Evolutionary conservation across 2,329 filamentous ascomycete species (phyloP).

Genomic region (Massarina eburnea): DNA sequence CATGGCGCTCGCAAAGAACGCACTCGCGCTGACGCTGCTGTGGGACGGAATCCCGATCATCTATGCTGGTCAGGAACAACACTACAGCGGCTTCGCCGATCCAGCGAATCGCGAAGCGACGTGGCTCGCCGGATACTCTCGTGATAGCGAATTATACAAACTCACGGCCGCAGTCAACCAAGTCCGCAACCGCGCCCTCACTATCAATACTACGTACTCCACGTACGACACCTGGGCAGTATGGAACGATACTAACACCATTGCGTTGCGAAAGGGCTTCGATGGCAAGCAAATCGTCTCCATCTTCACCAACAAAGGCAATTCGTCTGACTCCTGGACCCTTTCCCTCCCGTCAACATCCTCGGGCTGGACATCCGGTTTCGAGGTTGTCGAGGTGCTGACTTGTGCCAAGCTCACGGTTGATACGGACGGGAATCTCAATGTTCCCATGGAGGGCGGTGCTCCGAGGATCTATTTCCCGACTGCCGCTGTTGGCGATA

Average conservation of each 20-base stretch:
- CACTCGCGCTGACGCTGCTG: slow-evolving; percentile 42
- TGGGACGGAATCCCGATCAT: slow-evolving; percentile 48
- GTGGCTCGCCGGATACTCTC: slow-evolving; percentile 46
- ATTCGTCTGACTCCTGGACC: slow-evolving; percentile 18
- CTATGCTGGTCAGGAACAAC: slow-evolving; percentile 48
- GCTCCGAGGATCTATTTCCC: slow-evolving; percentile 42
- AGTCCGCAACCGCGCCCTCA: slow-evolving; percentile 48
- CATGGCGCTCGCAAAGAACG: slow-evolving; percentile 41
- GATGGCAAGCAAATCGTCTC: slow-evolving; percentile 47
- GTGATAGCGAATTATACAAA: slow-evolving; percentile 43
- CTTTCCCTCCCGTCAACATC: slow-evolving; percentile 32
- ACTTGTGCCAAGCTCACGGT: slow-evolving; percentile 34
- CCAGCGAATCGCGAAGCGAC: slow-evolving; percentile 44
- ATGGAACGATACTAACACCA: slow-evolving; percentile 47
- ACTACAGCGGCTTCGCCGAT: slow-evolving; percentile 38
- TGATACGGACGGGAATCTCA: slow-evolving; percentile 23
- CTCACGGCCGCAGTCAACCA: slow-evolving; percentile 44
- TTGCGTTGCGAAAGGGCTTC: slow-evolving; percentile 50
- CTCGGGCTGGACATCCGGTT: slow-evolving; percentile 26
- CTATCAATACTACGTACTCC: slow-evolving; percentile 42
- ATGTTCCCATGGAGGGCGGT: slow-evolving; percentile 39
- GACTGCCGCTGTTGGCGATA: slow-evolving; percentile 12
- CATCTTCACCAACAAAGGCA: slow-evolving; percentile 47
- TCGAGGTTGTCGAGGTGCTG: slow-evolving; percentile 35
- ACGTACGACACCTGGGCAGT: slow-evolving; percentile 47